Base-by-base conservation (phyloP, 208 protist genomes). In the Vickermania spadyakhi region DNA sequence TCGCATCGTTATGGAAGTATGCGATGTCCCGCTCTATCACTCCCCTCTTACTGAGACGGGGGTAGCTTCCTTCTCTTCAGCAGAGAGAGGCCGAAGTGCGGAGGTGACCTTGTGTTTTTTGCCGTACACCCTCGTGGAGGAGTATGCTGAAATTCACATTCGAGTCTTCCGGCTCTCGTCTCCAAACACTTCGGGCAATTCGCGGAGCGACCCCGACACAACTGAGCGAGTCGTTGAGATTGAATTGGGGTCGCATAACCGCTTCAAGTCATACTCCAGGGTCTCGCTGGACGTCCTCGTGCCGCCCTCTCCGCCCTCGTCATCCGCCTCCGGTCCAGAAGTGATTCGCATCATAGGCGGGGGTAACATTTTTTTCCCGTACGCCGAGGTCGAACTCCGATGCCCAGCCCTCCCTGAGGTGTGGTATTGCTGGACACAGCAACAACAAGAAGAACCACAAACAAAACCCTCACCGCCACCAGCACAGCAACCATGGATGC, bases 221-320 rank as follows among this genome's bases (percentile, higher is more conserved):
- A 18, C 7, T n/a, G 36, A 18, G 18, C 36, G 18, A 18, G 18
- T 45, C 36, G n/a, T n/a, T n/a, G 18, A 13, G 52, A 21, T 58
- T 14, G 28, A 42, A 21, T 14, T 61, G 18, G 56, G 56, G 3
- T 53, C 11, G 18, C 36, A 64, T 49, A 78, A 78, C 28, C 72
- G 77, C 58, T 68, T 81, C 28, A 80, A 87, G n/a, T 66, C 80
- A 3, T 75, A 70, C 60, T 50, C 72, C 1, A 31, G 25, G 25
- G 23, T 82, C 28, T 27, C 23, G 30, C n/a, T n/a, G n/a, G n/a
- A n/a, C n/a, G n/a, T n/a, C n/a, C n/a, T n/a, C n/a, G n/a, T n/a
- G n/a, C n/a, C n/a, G n/a, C n/a, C n/a, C n/a, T n/a, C n/a, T n/a
- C n/a, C n/a, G n/a, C n/a, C n/a, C n/a, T n/a, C n/a, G n/a, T n/a